Evolutionary conservation across 2,329 filamentous ascomycete genomes (phyloP).

Genomic region (Colletotrichum eremochloae): DNA sequence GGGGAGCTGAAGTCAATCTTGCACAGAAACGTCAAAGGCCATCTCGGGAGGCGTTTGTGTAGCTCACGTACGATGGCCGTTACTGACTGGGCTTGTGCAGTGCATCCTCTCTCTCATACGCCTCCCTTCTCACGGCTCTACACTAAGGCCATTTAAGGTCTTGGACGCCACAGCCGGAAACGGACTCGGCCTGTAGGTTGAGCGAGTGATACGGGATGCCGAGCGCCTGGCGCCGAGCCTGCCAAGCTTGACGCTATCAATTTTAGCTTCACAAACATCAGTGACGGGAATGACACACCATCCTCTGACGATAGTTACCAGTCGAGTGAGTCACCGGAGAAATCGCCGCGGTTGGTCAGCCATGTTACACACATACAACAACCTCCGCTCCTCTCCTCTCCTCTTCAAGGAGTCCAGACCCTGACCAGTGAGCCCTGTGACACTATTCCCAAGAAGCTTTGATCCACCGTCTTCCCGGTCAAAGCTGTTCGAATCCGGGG

Average conservation of each 20-base stretch:
- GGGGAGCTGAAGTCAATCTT: slow-evolving; percentile 29
- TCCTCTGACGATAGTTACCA: slow-evolving; percentile 10
- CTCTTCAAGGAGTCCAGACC: neutral
- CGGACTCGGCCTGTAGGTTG: neutral
- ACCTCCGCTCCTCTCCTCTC: neutral
- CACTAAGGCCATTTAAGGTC: neutral
- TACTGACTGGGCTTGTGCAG: slow-evolving; percentile 19
- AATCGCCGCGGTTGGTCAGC: slow-evolving; percentile 18
- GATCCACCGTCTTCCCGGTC: neutral
- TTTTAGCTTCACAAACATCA: slow-evolving; percentile 5
- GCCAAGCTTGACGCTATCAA: neutral
- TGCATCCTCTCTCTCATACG: neutral
- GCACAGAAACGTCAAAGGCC: slow-evolving; percentile 14
- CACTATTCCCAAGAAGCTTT: slow-evolving; percentile 20
- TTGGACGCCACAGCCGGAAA: slow-evolving; percentile 27
- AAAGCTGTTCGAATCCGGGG: slow-evolving; percentile 29
- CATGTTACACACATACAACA: slow-evolving; percentile 7
- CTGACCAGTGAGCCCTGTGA: slow-evolving; percentile 5
- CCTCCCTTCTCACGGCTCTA: neutral
- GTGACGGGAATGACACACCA: slow-evolving; percentile 23
- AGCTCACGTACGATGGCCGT: neutral
- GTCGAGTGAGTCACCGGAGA: neutral
- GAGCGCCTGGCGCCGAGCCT: neutral
- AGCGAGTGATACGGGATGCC: neutral
- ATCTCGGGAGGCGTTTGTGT: neutral